Percentiles rank a stretch among this genome's conserved stretches.
Evolutionary conservation across 2,329 filamentous ascomycete genomes (phyloP).

Genomic region (Helminthosporium solani): DNA sequence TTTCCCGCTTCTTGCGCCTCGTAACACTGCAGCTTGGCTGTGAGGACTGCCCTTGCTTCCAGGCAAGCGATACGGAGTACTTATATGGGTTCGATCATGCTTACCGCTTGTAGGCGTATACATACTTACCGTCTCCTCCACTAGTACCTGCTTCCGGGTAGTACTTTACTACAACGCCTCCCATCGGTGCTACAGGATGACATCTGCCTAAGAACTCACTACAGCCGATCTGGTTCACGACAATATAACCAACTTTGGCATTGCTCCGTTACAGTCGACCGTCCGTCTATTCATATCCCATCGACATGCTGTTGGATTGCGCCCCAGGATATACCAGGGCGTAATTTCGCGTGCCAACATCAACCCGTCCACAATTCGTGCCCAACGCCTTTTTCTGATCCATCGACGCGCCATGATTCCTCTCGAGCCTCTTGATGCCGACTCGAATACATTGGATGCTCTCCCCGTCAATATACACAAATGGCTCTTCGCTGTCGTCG

Average conservation of each 20-base stretch:
- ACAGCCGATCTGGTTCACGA: slow-evolving; percentile 3
- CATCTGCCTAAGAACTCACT: slow-evolving; percentile 7
- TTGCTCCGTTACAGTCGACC: not conserved
- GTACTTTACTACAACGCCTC: slow-evolving; percentile 27
- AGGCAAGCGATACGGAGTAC: not conserved
- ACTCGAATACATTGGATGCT: slow-evolving; percentile 29
- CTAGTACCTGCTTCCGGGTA: slow-evolving; percentile 8
- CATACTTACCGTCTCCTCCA: slow-evolving; percentile 1
- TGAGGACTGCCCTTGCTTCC: slow-evolving; percentile 9
- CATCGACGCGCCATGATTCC: slow-evolving; percentile 19
- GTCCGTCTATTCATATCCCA: not conserved
- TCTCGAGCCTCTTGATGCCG: slow-evolving; percentile 22
- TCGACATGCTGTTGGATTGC: slow-evolving; percentile 7
- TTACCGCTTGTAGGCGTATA: slow-evolving; percentile 4
- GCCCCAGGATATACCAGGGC: slow-evolving; percentile 7
- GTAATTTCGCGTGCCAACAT: slow-evolving; percentile 5
- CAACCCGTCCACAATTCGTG: not conserved
- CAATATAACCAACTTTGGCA: not conserved
- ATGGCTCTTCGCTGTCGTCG: slow-evolving; percentile 50
- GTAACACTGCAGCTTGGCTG: slow-evolving; percentile 4
- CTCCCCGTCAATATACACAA: slow-evolving; percentile 38
- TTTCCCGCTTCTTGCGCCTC: slow-evolving; percentile 3
- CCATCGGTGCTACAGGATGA: slow-evolving; percentile 9
- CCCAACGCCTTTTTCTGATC: not conserved
- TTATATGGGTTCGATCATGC: not conserved